A percentile compares a stretch with the other conserved stretches of the same genome.
Conservation (phyloP, 2,329 filamentous ascomycete genomes). For the Aciculosporium take region DNA sequence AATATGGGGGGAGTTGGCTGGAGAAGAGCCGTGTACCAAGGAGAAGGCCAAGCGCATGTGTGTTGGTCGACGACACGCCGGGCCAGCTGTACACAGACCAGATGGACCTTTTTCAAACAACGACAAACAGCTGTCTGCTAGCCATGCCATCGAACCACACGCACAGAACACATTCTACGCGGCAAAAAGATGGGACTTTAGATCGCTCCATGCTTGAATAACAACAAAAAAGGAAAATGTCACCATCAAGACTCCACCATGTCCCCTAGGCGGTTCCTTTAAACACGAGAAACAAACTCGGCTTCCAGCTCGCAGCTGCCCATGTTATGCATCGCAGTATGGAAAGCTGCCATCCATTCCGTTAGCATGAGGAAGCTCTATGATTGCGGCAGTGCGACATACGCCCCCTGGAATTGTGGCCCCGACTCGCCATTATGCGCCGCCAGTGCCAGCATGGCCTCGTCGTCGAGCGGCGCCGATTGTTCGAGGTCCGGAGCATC, state of each 20-base stretch:
- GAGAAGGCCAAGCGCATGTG: no score
- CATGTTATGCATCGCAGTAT: conserved; percentile 25
- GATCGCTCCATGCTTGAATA: no score
- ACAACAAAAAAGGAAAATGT: no score
- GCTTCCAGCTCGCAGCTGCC: neutral
- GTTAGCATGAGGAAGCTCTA: neutral
- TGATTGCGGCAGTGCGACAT: conserved; percentile 12
- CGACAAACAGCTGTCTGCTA: neutral
- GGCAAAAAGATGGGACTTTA: no score
- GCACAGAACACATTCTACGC: no score
- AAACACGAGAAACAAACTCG: neutral
- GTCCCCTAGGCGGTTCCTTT: no score
- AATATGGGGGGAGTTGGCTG: no score
- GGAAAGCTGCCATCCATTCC: conserved; percentile 6
- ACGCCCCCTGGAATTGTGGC: conserved; percentile 30
- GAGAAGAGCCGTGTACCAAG: no score
- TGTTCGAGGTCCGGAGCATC: conserved; percentile 17
- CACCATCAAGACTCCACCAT: no score
- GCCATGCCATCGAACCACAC: neutral
- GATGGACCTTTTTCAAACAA: neutral
- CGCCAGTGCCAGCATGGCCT: conserved; percentile 33
- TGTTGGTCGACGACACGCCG: no score
- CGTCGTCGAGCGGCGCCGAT: conserved; percentile 27
- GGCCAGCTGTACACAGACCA: neutral
- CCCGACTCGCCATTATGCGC: conserved; percentile 25